A percentile compares a stretch with the other conserved stretches of the same genome.
Conservation (phyloP, 306 rosid genomes). For the Erythrophleum fordii region DNA sequence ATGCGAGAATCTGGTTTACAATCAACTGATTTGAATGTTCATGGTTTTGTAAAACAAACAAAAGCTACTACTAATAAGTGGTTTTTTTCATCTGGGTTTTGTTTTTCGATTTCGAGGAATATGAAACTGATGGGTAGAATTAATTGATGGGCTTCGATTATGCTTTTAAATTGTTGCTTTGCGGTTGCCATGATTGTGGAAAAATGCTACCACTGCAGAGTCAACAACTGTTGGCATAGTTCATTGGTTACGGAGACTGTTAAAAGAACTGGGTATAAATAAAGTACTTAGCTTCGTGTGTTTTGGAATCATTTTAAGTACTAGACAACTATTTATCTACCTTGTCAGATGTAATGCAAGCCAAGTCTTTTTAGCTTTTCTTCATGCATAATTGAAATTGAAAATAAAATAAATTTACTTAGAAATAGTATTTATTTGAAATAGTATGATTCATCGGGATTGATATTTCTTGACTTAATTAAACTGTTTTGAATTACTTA, state of each 20-base stretch:
- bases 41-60: not conserved
- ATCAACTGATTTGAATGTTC: not conserved
- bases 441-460: constrained; percentile 3
- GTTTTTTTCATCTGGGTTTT: not conserved
- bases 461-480: not conserved
- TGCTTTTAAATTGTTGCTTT: not conserved
- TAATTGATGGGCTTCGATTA: not conserved
- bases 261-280: constrained; percentile 19
- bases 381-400: not conserved
- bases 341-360: not conserved
- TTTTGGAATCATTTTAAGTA: not conserved
- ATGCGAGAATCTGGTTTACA: not conserved
- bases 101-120: not conserved
- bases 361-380: not conserved
- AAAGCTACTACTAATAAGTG: not conserved
- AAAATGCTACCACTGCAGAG: not conserved
- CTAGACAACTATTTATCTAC: constrained; percentile 6
- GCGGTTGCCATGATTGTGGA: not conserved
- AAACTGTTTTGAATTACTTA: constrained; percentile 7
- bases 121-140: not conserved
- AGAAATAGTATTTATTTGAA: not conserved
- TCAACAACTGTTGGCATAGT: not conserved
- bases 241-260: not conserved
- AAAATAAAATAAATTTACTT: not conserved
- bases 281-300: not conserved